A percentile compares a stretch with the other conserved stretches of the same genome.
phyloP scores from a whole-genome alignment of 208 protist species.

The Acanthamoeba sp. region DNA sequence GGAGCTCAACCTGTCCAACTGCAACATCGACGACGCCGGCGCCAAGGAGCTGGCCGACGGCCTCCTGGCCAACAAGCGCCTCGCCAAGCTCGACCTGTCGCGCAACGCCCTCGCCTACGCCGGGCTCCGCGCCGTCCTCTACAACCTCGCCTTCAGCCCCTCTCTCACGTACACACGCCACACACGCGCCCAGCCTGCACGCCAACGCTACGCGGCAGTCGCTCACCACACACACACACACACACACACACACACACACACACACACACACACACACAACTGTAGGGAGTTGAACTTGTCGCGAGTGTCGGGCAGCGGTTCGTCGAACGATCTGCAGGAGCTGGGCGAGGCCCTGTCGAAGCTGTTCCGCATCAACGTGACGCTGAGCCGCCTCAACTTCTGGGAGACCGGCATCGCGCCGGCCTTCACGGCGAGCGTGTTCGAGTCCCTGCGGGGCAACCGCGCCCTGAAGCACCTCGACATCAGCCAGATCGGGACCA shows the following conservation, averaged over 20 bases:
- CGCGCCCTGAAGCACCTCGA: conserved; percentile 31
- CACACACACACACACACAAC: not conserved
- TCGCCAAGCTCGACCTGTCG: conserved; percentile 35
- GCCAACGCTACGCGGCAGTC: not conserved
- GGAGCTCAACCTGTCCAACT: conserved; percentile 57
- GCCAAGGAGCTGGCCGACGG: conserved; percentile 70
- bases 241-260: not conserved
- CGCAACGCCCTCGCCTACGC: conserved; percentile 26
- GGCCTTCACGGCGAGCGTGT: not conserved
- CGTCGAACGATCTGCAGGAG: not conserved
- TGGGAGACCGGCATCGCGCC: conserved; percentile 58
- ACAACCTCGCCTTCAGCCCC: conserved; percentile 71
- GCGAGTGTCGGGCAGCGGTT: not conserved
- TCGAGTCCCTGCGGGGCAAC: conserved; percentile 59
- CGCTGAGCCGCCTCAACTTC: conserved; percentile 28
- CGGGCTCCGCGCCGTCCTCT: conserved; percentile 58
- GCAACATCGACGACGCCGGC: conserved; percentile 25
- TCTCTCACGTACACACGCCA: not conserved
- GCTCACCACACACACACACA: not conserved
- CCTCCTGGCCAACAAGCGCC: conserved; percentile 68
- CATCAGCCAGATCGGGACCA: conserved; percentile 49
- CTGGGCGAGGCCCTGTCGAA: conserved; percentile 63
- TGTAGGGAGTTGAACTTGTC: conserved; percentile 57
- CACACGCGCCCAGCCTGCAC: not conserved
- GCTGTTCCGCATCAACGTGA: conserved; percentile 70